phyloP scores from a whole-genome alignment of 768 basidiomycete genomes.

The Neoboletus magnificus region DNA sequence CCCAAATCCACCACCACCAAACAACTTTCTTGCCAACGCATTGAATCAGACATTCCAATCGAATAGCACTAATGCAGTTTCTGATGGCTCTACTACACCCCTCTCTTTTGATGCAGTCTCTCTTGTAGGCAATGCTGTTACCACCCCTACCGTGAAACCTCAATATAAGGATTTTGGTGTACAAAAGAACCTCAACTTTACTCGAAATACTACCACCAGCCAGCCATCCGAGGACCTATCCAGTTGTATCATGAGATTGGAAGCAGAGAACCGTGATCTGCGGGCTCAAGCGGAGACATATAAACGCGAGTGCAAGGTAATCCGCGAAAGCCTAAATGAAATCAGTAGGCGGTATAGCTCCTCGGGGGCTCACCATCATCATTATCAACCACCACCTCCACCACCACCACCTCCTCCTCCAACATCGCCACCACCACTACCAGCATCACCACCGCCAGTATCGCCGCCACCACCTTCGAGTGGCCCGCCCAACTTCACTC shows the following conservation, averaged over 20 bases:
- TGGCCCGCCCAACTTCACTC: background rate
- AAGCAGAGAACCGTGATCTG: constrained; percentile 15
- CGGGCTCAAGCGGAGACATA: constrained; percentile 4
- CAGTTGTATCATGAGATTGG: constrained; percentile 17
- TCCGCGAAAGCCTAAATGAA: constrained; percentile 10
- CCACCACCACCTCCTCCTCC: background rate
- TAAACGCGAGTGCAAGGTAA: constrained; percentile 5
- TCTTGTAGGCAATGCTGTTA: constrained; percentile 1
- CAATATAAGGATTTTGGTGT: constrained; percentile 22
- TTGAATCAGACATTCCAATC: constrained; percentile 28
- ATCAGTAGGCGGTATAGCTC: constrained; percentile 9
- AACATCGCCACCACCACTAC: background rate
- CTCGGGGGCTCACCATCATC: background rate
- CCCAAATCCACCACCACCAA: background rate
- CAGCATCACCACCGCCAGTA: background rate
- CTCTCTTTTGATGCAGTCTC: background rate
- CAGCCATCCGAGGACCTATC: constrained; percentile 4
- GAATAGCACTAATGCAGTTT: constrained; percentile 17
- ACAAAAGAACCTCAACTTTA: constrained; percentile 23
- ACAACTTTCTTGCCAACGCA: constrained; percentile 21
- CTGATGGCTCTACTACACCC: constrained; percentile 6
- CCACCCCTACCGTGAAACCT: background rate
- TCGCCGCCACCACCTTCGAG: background rate
- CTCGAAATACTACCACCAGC: constrained; percentile 6
- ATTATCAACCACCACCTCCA: background rate